Evolutionary conservation across 1,284 basidiomycete genomes (phyloP).

Genomic region (Pholiota adiposa): DNA sequence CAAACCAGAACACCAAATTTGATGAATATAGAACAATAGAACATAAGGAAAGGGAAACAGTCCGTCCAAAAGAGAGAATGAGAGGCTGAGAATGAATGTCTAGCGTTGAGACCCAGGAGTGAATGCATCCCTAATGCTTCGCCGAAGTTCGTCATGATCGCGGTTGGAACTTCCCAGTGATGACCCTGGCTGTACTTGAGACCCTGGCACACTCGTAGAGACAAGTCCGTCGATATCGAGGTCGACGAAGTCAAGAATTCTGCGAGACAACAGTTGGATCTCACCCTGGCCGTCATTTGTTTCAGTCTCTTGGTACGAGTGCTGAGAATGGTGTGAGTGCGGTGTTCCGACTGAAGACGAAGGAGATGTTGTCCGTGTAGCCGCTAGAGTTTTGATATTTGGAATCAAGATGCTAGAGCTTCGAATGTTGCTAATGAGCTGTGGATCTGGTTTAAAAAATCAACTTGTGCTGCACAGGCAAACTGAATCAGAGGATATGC

Average conservation of each 20-base stretch:
- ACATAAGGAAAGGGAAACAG: constrained; percentile 8
- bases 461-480: constrained; percentile 5
- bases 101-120: constrained; percentile 59
- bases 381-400: constrained; percentile 83
- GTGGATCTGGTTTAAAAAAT: constrained; percentile 74
- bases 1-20: constrained; percentile 7
- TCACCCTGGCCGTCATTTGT: constrained; percentile 84
- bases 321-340: constrained; percentile 70
- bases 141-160: constrained; percentile 77
- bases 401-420: constrained; percentile 80
- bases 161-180: constrained; percentile 60
- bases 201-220: constrained; percentile 62
- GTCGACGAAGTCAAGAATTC: constrained; percentile 87
- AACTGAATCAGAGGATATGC: constrained; percentile 19
- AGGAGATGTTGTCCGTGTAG: constrained; percentile 73
- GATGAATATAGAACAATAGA: constrained; percentile 9
- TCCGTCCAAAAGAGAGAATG: constrained; percentile 18
- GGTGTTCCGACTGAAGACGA: constrained; percentile 76
- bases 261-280: constrained; percentile 82
- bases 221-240: constrained; percentile 64
- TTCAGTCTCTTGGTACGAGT: constrained; percentile 82
- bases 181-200: constrained; percentile 68
- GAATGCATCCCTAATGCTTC: constrained; percentile 81
- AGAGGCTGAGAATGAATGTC: constrained; percentile 15
- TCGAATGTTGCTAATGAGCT: constrained; percentile 88